A percentile compares a stretch with the other conserved stretches of the same genome.
Evolutionary conservation across 2,329 filamentous ascomycete species (phyloP).

Genomic region (Sporothrix mexicana): DNA sequence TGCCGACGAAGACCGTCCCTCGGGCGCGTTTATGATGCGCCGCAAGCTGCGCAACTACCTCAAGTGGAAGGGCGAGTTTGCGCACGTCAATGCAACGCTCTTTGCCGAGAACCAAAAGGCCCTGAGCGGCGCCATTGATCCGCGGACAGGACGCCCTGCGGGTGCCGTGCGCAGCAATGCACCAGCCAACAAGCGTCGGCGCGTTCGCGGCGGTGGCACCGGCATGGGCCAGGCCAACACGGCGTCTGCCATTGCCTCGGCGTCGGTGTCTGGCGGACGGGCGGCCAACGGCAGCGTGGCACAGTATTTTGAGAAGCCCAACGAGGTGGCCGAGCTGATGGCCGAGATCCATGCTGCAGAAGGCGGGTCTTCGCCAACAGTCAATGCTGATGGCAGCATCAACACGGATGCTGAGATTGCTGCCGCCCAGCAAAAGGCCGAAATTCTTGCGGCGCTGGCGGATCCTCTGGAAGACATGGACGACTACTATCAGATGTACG

Average conservation of each 20-base stretch:
- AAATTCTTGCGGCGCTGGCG: conserved; percentile 61
- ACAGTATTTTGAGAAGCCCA: conserved; percentile 80
- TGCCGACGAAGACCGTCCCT: conserved; percentile 65
- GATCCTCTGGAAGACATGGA: conserved; percentile 92
- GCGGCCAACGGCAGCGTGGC: conserved; percentile 75
- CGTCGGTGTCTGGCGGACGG: conserved; percentile 52
- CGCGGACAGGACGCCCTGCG: conserved; percentile 51
- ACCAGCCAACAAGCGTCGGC: conserved; percentile 83
- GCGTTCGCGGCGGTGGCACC: conserved; percentile 77
- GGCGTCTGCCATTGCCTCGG: conserved; percentile 28
- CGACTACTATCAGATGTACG: conserved; percentile 87
- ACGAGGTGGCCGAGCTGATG: conserved; percentile 81
- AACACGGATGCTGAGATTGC: conserved; percentile 33
- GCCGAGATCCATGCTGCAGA: conserved; percentile 80
- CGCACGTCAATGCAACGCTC: conserved; percentile 78
- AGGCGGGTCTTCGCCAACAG: conserved; percentile 62
- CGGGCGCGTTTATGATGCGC: conserved; percentile 87
- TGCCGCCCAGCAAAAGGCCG: conserved; percentile 67
- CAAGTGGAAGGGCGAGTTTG: conserved; percentile 88
- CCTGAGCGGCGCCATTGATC: conserved; percentile 69
- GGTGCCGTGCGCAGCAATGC: conserved; percentile 61
- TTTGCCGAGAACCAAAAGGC: conserved; percentile 82
- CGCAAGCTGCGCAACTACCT: conserved; percentile 85
- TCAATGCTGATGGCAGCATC: conserved; percentile 66
- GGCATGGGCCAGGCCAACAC: conserved; percentile 56